These are phyloP conservation scores for Cercospora sesami DNA, from an alignment of 2,329 filamentous ascomycete genomes.

Conservation along the genomic window DNA sequence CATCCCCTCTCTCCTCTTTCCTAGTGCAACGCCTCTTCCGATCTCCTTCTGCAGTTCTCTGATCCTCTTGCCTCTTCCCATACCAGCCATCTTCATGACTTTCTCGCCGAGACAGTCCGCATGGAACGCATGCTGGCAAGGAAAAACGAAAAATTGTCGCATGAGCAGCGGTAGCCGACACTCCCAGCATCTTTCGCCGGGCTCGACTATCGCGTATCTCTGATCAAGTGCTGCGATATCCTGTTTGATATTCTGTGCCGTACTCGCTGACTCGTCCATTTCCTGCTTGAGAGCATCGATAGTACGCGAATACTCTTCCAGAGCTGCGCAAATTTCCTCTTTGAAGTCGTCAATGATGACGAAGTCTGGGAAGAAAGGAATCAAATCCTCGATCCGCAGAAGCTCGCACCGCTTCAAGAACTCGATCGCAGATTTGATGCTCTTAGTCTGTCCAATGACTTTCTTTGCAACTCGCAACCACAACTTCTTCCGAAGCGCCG, in stretches of 20 bases:
- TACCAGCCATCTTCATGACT: constrained; percentile 78
- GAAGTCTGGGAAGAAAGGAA: constrained; percentile 98
- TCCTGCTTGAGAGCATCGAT: constrained; percentile 87
- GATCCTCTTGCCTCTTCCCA: constrained; percentile 75
- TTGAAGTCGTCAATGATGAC: constrained; percentile 99
- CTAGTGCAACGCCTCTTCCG: constrained; percentile 67
- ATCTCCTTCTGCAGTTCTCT: constrained; percentile 82
- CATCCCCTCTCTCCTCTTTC: constrained; percentile 74
- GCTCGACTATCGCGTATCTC: constrained; percentile 93
- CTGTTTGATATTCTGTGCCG: constrained; percentile 83
- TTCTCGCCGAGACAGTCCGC: constrained; percentile 87
- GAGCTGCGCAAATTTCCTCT: constrained; percentile 89
- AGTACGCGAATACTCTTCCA: constrained; percentile 89
- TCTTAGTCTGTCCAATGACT: constrained; percentile 80
- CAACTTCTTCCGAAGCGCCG: constrained; percentile 82
- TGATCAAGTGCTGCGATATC: constrained; percentile 85
- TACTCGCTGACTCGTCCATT: constrained; percentile 92
- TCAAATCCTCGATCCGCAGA: constrained; percentile 91
- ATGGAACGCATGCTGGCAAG: constrained; percentile 97
- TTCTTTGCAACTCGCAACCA: constrained; percentile 95
- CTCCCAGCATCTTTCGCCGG: constrained; percentile 88
- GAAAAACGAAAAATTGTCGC: constrained; percentile 96
- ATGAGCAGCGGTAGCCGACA: constrained; percentile 84
- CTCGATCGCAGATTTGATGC: constrained; percentile 84
- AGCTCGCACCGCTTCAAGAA: constrained; percentile 90